Base-by-base conservation (phyloP, 768 basidiomycete genomes). In the Lentinus brumalis region DNA sequence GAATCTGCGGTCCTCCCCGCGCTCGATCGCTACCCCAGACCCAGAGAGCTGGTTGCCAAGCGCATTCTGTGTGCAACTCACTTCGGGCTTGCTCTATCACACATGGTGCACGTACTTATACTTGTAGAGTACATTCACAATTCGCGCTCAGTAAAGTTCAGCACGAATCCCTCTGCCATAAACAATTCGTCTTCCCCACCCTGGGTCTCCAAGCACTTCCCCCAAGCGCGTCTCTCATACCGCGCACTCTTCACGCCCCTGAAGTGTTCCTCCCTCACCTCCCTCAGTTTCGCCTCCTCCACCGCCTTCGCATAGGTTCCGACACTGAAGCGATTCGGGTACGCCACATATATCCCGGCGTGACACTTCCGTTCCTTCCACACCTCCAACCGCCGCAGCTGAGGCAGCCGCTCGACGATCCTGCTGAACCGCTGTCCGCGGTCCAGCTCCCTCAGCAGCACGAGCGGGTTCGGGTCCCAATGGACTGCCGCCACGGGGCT, bases 1-100 rank as follows among this genome's bases (percentile, higher is more conserved):
- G 57, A 57, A 63, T 63, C 62, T 59, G 62, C 62, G 57, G 53
- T 56, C 6, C 44, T 21, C 57, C 57, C 57, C 56, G 56, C 21
- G 45, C 26, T 29, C 16, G 52, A 53, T 53, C 52, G 52, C 38
- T 21, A n/a, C n/a, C 51, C 32, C 50, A 38, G 31, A 29, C 50
- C 50, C 50, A 16, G n/a, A 14, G n/a, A 49, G 47, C 29, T 29
- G 26, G 42, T 16, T 18, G 18, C 47, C 29, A 49, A 26, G 47
- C 7, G 6, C 1, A 35, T 1, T 35, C 35, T 35, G 7, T 7
- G 35, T 35, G 35, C 35, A 7, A 11, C 11, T 35, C 35, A 35
- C 11, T 35, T 35, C 35, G 11, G 11, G 11, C 35, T 35, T 6
- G 35, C 7, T 7, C 11, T 11, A 1, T 35, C 35, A 35, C 3